Conservation (phyloP, 2,329 filamentous ascomycete genomes). For the Pseudocercospora vitis region DNA sequence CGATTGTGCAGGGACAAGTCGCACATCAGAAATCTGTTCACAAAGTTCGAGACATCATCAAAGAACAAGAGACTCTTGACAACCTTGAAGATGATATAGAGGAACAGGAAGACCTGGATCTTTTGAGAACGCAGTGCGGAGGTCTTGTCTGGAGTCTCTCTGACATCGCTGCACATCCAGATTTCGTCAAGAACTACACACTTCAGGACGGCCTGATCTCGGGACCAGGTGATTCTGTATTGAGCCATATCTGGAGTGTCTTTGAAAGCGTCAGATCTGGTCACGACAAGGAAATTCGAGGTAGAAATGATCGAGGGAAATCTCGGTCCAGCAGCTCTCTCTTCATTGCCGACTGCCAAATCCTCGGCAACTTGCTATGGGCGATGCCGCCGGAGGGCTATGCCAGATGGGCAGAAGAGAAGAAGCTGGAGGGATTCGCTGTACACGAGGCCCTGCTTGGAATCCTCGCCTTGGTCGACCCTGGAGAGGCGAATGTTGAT, state of each 20-base stretch:
- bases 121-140: conserved; percentile 14
- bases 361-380: conserved; percentile 33
- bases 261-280: not conserved
- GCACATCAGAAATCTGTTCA: conserved; percentile 16
- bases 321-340: not conserved
- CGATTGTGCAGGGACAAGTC: conserved; percentile 27
- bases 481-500: conserved; percentile 22
- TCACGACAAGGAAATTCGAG: not conserved
- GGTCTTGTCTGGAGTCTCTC: conserved; percentile 35
- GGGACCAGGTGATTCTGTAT: not conserved
- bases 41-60: conserved; percentile 20
- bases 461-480: conserved; percentile 9
- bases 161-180: conserved; percentile 31
- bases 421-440: conserved; percentile 2
- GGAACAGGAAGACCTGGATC: conserved; percentile 13
- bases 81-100: not conserved
- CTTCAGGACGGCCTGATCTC: conserved; percentile 1
- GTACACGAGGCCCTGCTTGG: conserved; percentile 18
- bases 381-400: conserved; percentile 13
- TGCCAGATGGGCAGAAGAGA: conserved; percentile 14
- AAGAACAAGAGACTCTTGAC: not conserved
- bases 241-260: not conserved
- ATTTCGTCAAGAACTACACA: conserved; percentile 22
- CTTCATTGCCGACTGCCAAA: conserved; percentile 32
- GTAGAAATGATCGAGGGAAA: not conserved